Percentiles rank a stretch among this genome's conserved stretches.
Evolutionary conservation across 768 basidiomycete species (phyloP).

Genomic region (Termitomyces sp.): DNA sequence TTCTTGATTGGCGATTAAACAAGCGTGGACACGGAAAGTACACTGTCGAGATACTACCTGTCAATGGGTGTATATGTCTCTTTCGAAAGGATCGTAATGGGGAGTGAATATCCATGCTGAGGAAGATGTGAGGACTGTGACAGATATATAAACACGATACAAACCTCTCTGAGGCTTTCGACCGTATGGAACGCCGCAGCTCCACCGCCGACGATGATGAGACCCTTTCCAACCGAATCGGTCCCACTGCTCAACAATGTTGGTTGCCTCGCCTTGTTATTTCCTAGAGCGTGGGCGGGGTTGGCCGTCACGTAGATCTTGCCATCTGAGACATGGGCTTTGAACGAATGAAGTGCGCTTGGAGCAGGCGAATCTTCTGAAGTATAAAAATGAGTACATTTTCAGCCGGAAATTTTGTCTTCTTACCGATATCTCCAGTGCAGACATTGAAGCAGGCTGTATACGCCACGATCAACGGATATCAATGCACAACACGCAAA

Average conservation of each 20-base stretch:
- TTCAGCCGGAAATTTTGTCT: slow-evolving; percentile 13
- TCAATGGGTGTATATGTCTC: slow-evolving; percentile 84
- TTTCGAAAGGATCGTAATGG: slow-evolving; percentile 76
- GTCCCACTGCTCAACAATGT: slow-evolving; percentile 45
- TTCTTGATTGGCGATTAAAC: slow-evolving; percentile 40
- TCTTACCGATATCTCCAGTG: slow-evolving; percentile 75
- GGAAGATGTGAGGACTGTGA: not conserved
- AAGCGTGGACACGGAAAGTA: not conserved
- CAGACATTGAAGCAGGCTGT: slow-evolving; percentile 86
- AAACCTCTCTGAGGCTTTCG: slow-evolving; percentile 79
- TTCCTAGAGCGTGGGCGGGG: slow-evolving; percentile 55
- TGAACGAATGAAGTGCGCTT: slow-evolving; percentile 75
- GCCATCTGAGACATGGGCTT: slow-evolving; percentile 59
- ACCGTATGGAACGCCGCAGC: slow-evolving; percentile 73
- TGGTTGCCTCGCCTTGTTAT: slow-evolving; percentile 63
- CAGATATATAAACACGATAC: slow-evolving; percentile 4
- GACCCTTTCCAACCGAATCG: slow-evolving; percentile 53
- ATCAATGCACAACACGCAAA: not conserved
- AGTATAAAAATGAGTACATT: slow-evolving; percentile 12
- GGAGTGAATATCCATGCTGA: slow-evolving; percentile 74
- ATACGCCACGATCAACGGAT: not conserved
- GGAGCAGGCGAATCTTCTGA: slow-evolving; percentile 89
- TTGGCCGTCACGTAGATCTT: slow-evolving; percentile 80
- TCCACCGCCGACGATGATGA: slow-evolving; percentile 87
- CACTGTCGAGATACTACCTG: slow-evolving; percentile 40